Base-by-base conservation (phyloP, 2,329 filamentous ascomycete species). In the Pleoardoris graminearum region DNA sequence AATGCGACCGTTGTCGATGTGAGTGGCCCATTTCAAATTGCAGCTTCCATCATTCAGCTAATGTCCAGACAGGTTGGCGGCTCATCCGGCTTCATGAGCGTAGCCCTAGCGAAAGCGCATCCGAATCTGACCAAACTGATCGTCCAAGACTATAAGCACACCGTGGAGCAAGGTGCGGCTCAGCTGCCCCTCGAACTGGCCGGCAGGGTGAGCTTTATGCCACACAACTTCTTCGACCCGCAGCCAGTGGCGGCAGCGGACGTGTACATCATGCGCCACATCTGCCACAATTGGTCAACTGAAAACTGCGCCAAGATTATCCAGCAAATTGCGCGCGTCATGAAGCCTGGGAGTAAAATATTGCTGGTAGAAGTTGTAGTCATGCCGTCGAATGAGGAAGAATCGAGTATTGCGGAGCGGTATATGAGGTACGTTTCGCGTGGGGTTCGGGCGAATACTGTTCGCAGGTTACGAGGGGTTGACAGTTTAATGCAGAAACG, bases 111-210 rank as follows among this genome's bases (percentile, higher is more conserved):
- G 14, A 35, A 47, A 22, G n/a, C 16, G 2, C 22, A 47, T 27
- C 43, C 43, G 14, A 36, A 47, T 21, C 43, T 47, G 11, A n/a
- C n/a, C n/a, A 22, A 21, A 23, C 7, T 47, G 12, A 21, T 37
- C 4, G 43, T 47, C 11, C 29, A 47, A 36, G 43, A 47, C 17
- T 47, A 47, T 29, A 47, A 47, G 32, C n/a, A 47, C 29, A 47
- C n/a, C 11, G 30, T 47, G 6, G 43, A 47, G 21, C 12, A 47
- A 14, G 60, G 58, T 57, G 42, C 61, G 53, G 23, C 43, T 14
- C 41, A 44, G 23, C 25, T 44, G 3, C 33, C 33, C n/a, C 4
- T 16, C 10, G 33, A 37, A 17, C 17, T 37, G 17, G 17, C 14
- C 33, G 17, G 17, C 17, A 12, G 16, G 10, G 33, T 37, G 12